Evolutionary conservation across 1,284 basidiomycete species (phyloP).

Genomic region (Malassezia arunalokei): DNA sequence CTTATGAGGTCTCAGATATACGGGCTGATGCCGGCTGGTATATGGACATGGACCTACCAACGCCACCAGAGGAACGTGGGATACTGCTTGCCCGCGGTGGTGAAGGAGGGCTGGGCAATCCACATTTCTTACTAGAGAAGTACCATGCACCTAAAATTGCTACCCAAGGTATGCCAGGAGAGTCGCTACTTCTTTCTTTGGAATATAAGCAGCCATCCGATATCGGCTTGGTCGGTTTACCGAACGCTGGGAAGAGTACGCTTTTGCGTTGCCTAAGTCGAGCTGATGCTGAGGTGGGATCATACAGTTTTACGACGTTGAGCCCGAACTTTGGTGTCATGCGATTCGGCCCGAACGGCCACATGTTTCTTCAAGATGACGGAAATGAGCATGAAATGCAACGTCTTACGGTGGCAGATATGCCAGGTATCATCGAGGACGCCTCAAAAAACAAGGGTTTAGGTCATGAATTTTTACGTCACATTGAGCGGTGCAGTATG

Average conservation of each 20-base stretch:
- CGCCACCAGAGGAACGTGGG: slow-evolving; percentile 27
- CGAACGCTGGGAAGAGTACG: slow-evolving; percentile 70
- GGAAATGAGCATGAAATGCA: slow-evolving; percentile 47
- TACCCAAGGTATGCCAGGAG: slow-evolving; percentile 60
- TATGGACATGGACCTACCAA: slow-evolving; percentile 30
- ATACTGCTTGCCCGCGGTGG: slow-evolving; percentile 56
- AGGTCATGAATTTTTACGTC: slow-evolving; percentile 83
- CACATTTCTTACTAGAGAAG: slow-evolving; percentile 59
- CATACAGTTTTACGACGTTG: slow-evolving; percentile 86
- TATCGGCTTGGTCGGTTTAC: slow-evolving; percentile 85
- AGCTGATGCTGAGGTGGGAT: slow-evolving; percentile 68
- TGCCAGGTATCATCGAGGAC: slow-evolving; percentile 75
- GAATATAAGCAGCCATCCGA: slow-evolving; percentile 91
- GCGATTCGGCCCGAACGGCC: slow-evolving; percentile 58
- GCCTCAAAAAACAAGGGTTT: slow-evolving; percentile 81
- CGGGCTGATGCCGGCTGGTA: slow-evolving; percentile 16
- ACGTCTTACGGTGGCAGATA: slow-evolving; percentile 91
- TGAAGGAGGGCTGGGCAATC: slow-evolving; percentile 74
- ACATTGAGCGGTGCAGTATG: slow-evolving; percentile 79
- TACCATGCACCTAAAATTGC: slow-evolving; percentile 48
- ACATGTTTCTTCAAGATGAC: slow-evolving; percentile 6
- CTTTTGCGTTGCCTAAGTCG: slow-evolving; percentile 78
- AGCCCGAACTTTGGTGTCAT: slow-evolving; percentile 92
- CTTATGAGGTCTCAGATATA: background rate
- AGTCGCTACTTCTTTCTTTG: slow-evolving; percentile 68